A percentile compares a stretch with the other conserved stretches of the same genome.
These are phyloP conservation scores for Entoloma clypeatum DNA, from an alignment of 1,284 basidiomycete species.

Conservation along the genomic window DNA sequence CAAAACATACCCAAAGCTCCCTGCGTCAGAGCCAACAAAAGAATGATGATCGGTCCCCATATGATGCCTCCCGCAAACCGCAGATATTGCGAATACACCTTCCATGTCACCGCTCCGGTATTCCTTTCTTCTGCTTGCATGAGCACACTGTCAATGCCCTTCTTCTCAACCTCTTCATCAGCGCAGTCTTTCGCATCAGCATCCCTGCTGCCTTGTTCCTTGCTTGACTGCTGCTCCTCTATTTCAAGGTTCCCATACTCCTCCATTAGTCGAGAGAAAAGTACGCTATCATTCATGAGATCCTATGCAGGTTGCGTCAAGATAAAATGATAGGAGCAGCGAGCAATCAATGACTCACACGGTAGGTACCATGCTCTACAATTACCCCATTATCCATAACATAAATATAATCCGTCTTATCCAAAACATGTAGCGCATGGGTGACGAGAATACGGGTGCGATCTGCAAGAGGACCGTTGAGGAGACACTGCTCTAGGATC, in stretches of 20 bases:
- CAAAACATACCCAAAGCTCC: constrained; percentile 33
- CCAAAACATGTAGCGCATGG: constrained; percentile 70
- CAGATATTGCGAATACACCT: constrained; percentile 53
- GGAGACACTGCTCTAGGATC: constrained; percentile 58
- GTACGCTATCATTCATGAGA: constrained; percentile 47
- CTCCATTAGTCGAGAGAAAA: constrained; percentile 58
- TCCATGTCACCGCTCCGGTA: constrained; percentile 47
- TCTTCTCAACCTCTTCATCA: constrained; percentile 23
- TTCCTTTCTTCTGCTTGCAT: constrained; percentile 56
- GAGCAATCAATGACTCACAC: constrained; percentile 32
- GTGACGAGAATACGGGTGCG: constrained; percentile 74
- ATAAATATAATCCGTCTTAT: constrained; percentile 65
- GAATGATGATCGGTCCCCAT: constrained; percentile 43
- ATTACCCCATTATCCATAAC: constrained; percentile 69
- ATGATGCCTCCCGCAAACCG: constrained; percentile 45
- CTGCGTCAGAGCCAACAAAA: constrained; percentile 34
- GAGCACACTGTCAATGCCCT: constrained; percentile 28
- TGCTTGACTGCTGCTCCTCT: constrained; percentile 6
- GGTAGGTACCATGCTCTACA: constrained; percentile 61
- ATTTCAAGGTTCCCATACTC: constrained; percentile 50
- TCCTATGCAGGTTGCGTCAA: constrained; percentile 30
- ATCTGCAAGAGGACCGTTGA: constrained; percentile 50
- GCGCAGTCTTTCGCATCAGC: constrained; percentile 25
- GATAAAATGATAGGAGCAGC: not conserved
- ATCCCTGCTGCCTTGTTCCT: constrained; percentile 11